Base-by-base conservation (phyloP, 1,139 yeast genomes). In the Blastobotrys capitulatus region DNA sequence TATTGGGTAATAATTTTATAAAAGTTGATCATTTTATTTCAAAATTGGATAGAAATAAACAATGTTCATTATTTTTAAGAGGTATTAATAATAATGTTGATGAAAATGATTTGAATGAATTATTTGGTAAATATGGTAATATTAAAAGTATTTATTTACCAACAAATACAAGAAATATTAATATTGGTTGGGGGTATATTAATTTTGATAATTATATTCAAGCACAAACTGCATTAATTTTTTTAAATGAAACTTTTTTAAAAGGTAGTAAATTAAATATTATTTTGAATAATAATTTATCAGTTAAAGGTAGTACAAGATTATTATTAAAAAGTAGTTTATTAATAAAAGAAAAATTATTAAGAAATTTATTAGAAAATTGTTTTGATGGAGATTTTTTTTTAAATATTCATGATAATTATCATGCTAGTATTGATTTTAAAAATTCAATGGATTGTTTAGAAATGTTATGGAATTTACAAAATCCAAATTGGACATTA, bases 21-120 rank as follows among this genome's bases (percentile, higher is more conserved):
- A 86, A 72, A 65, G 96, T 88, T 64, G 94, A 89, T 66, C 86
- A 82, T 66, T 94, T 86, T 72, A 74, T 86, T 59, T 75, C 88
- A 54, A 84, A 77, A 71, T 83, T 81, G 71, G 95, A 86, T 68
- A 86, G 95, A 72, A 73, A 80, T 63, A 86, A 83, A 68, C 82
- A 86, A 60, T 83, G 94, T 68, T 86, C 86, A 71, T 80, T 86
- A 59, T 86, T 82, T 71, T 82, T 82, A 60, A 85, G 85, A 74
- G 85, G 86, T 77, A 75, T 86, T 61, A 79, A 77, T 57, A 58
- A 73, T 49, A 86, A 80, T 55, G 77, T 75, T 68, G 62, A 81
- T 51, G 86, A 82, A 60, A 34, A 29, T 42, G 84, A 83, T 58
- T 77, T 86, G 62, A 72, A 72, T 60, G 76, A 76, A 51, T 69